Base-by-base conservation (phyloP, 2,329 filamentous ascomycete genomes). In the Hypoxylon sp. region DNA sequence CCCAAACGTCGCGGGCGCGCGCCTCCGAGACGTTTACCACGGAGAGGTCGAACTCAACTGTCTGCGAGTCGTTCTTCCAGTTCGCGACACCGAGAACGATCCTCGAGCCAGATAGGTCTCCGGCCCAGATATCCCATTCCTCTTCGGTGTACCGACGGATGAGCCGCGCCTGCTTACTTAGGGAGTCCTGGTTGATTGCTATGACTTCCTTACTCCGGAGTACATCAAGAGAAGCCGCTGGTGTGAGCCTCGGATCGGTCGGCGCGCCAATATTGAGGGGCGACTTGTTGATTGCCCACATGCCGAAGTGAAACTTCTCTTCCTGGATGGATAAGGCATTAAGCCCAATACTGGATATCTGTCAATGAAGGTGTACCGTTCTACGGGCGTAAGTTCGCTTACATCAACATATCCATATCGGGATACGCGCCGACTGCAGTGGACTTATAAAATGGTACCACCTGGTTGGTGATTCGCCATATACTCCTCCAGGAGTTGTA, bases 121-220 rank as follows among this genome's bases (percentile, higher is more conserved):
- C 85, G 26, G 81, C 81, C 84, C 84, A 87, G 0, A 87, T 75
- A 59, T 88, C 86, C 76, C 83, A 86, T 46, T 82, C 80, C 29
- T 83, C 81, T 22, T 84, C 81, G 0, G 84, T 83, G 71, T 83
- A 83, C 4, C 85, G 80, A 3, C 83, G 78, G 1, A 83, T 75
- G 0, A 90, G 78, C n/a, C 80, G 80, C 0, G 86, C 85, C 48
- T 86, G 85, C 58, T 83, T 77, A 0, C 82, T 86, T 0, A 89
- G 75, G 0, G 82, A 65, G 71, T 90, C 88, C 70, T 90, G 87
- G 70, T 89, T 89, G 72, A 87, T 85, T 0, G 83, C 83, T 24
- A 90, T 85, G 22, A 87, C 82, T 60, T 87, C 86, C 26, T 81
- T 78, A 75, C 89, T 88, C 1, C 78, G 79, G 51, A 86, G 74